phyloP scores from a whole-genome alignment of 306 rosid genomes.

The Rosa multiflora region DNA sequence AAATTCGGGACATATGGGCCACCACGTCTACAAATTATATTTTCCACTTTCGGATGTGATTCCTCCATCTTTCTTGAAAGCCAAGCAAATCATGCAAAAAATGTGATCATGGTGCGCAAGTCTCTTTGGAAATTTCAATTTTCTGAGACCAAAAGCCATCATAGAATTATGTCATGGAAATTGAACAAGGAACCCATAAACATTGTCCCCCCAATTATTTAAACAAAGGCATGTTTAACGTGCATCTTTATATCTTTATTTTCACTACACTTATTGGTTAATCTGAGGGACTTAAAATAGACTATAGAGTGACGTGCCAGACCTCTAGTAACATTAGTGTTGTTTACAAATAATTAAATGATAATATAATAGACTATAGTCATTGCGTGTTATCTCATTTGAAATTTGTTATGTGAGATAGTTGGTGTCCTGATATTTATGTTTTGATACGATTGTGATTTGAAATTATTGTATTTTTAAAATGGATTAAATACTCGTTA shows the following conservation, averaged over 20 bases:
- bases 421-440: too few relatives aligned
- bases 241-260: neutral
- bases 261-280: neutral
- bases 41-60: constrained; percentile 22
- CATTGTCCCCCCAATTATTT: neutral
- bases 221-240: neutral
- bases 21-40: constrained; percentile 9
- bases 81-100: constrained; percentile 34
- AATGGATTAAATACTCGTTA: too few relatives aligned
- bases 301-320: neutral
- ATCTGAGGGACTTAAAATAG: neutral
- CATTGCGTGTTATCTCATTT: neutral
- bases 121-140: constrained; percentile 1
- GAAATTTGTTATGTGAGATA: neutral
- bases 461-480: too few relatives aligned
- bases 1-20: constrained; percentile 16
- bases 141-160: neutral
- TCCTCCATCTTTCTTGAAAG: constrained; percentile 27
- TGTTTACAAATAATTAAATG: too few relatives aligned
- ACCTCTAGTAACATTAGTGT: neutral
- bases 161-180: neutral
- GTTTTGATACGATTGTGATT: too few relatives aligned
- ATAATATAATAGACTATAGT: too few relatives aligned
- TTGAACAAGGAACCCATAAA: neutral
- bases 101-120: constrained; percentile 18